Evolutionary conservation across 2,329 filamentous ascomycete species (phyloP).

Genomic region (Rutstroemia sp.): DNA sequence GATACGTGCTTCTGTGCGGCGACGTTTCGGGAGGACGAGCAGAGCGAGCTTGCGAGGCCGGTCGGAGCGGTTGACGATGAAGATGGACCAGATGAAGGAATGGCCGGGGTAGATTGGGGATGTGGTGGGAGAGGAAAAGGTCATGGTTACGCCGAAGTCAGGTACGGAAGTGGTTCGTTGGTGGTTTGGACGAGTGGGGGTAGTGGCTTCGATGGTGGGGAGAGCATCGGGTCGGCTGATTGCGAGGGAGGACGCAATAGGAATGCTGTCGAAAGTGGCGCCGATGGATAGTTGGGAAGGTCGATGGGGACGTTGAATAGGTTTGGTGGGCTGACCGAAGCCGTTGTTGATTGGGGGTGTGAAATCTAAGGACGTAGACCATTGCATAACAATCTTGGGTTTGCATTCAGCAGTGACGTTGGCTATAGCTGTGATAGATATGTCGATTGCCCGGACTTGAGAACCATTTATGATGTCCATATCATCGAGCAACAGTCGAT

Average conservation of each 20-base stretch:
- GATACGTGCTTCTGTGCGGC: slow-evolving; percentile 44
- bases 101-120: slow-evolving; percentile 55
- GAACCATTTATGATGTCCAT: slow-evolving; percentile 34
- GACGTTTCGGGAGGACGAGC: slow-evolving; percentile 57
- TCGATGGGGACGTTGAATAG: slow-evolving; percentile 54
- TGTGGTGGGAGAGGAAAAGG: slow-evolving; percentile 57
- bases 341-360: slow-evolving; percentile 56
- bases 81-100: slow-evolving; percentile 64
- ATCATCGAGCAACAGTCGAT: slow-evolving; percentile 49
- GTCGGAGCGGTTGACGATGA: slow-evolving; percentile 65
- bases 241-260: slow-evolving; percentile 47
- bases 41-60: slow-evolving; percentile 62
- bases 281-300: slow-evolving; percentile 58
- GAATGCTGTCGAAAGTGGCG: slow-evolving; percentile 44
- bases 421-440: slow-evolving; percentile 54
- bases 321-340: slow-evolving; percentile 48
- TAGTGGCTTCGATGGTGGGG: slow-evolving; percentile 48
- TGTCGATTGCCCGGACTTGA: slow-evolving; percentile 44
- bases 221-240: slow-evolving; percentile 52
- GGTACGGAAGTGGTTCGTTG: slow-evolving; percentile 38
- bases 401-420: slow-evolving; percentile 50
- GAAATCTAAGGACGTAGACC: slow-evolving; percentile 65
- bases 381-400: slow-evolving; percentile 56
- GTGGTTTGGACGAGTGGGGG: slow-evolving; percentile 7
- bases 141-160: slow-evolving; percentile 67